Conservation (phyloP, 2,329 filamentous ascomycete genomes). For the Ophiostoma himal-ulmi region DNA sequence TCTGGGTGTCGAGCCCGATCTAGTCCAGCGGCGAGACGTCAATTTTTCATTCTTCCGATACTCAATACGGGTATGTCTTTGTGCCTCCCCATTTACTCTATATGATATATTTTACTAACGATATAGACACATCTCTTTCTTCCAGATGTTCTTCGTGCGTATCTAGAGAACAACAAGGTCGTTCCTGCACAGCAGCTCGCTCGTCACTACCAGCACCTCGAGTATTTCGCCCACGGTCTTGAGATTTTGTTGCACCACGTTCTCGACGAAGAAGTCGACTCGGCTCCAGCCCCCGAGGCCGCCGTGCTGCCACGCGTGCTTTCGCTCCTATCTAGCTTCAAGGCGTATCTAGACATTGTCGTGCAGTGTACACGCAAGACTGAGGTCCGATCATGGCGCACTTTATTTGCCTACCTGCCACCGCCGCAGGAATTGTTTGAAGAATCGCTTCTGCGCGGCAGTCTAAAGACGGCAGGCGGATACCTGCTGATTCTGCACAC, state of each 20-base stretch:
- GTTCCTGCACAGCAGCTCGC: constrained; percentile 74
- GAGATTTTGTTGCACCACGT: constrained; percentile 91
- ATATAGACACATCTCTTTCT: constrained; percentile 82
- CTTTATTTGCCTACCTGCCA: constrained; percentile 84
- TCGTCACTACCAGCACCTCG: constrained; percentile 76
- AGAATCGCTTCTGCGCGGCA: constrained; percentile 76
- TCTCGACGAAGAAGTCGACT: constrained; percentile 82
- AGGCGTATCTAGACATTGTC: constrained; percentile 87
- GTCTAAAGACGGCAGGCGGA: constrained; percentile 88
- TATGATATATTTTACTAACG: background rate
- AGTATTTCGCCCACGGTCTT: constrained; percentile 88
- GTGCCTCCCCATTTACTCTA: background rate
- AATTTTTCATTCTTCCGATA: constrained; percentile 88
- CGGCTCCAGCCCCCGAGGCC: constrained; percentile 55
- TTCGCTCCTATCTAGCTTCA: constrained; percentile 64
- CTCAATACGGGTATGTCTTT: constrained; percentile 65
- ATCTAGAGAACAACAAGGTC: constrained; percentile 70
- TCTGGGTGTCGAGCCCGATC: constrained; percentile 82
- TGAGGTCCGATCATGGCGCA: constrained; percentile 89
- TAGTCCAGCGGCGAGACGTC: constrained; percentile 88
- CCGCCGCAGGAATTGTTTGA: constrained; percentile 90
- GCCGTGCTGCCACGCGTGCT: constrained; percentile 59
- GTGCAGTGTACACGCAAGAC: constrained; percentile 97
- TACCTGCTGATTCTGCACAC: constrained; percentile 95
- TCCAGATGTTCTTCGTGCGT: constrained; percentile 75